phyloP scores from a whole-genome alignment of 768 basidiomycete genomes.

The Termitomyces bulborhizus region DNA sequence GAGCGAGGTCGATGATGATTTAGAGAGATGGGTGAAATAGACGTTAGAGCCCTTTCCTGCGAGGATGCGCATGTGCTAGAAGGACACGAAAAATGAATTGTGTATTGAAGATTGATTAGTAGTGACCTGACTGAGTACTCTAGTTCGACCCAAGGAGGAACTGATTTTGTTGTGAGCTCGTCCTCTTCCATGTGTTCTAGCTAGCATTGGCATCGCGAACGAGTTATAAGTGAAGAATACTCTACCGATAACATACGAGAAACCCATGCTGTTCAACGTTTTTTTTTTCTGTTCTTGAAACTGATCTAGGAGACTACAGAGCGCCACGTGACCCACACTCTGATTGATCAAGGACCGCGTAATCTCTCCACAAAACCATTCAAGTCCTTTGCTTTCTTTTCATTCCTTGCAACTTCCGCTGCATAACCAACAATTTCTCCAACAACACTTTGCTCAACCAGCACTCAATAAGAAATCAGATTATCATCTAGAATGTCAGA shows the following conservation, averaged over 20 bases:
- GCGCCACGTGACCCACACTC: too few relatives aligned
- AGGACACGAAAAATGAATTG: not conserved
- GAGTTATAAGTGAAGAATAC: not conserved
- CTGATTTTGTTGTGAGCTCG: slow-evolving; percentile 60
- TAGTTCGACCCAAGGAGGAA: slow-evolving; percentile 88
- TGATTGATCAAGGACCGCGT: too few relatives aligned
- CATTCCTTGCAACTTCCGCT: too few relatives aligned
- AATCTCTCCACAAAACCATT: too few relatives aligned
- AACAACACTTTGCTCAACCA: too few relatives aligned
- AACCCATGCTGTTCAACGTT: slow-evolving; percentile 27
- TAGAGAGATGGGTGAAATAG: slow-evolving; percentile 84
- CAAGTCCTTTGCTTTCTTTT: too few relatives aligned
- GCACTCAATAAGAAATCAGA: too few relatives aligned
- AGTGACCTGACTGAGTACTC: slow-evolving; percentile 68
- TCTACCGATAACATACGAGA: slow-evolving; percentile 54
- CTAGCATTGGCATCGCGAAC: slow-evolving; percentile 7
- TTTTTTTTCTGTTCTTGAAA: too few relatives aligned
- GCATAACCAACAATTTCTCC: too few relatives aligned
- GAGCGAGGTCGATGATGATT: slow-evolving; percentile 56
- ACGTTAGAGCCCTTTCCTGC: slow-evolving; percentile 62
- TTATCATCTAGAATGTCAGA: not conserved
- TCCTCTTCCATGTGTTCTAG: slow-evolving; percentile 96
- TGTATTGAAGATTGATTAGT: slow-evolving; percentile 1
- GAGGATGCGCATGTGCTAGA: slow-evolving; percentile 77
- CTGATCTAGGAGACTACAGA: too few relatives aligned